Evolutionary conservation across 2,329 filamentous ascomycete species (phyloP).

Genomic region (Neopestalotiopsis rosae): DNA sequence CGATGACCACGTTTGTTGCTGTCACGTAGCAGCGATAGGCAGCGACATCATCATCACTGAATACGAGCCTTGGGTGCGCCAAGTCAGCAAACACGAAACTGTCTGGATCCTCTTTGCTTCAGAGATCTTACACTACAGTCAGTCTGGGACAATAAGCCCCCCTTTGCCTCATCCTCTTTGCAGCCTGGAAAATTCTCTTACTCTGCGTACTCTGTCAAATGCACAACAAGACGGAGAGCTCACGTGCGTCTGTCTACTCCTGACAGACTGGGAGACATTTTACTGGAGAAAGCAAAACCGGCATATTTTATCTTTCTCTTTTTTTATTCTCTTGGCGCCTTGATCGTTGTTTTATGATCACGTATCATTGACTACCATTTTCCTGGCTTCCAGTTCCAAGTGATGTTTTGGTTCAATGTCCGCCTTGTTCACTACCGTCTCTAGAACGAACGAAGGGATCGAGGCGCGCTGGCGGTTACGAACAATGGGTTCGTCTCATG

Average conservation of each 20-base stretch:
- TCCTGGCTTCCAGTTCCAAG: not conserved
- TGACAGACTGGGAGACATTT: too few relatives aligned
- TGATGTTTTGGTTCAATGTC: not conserved
- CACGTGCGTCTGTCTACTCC: too few relatives aligned
- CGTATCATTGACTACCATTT: not conserved
- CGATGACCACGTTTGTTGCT: not conserved
- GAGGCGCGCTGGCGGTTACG: not conserved
- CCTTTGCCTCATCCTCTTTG: too few relatives aligned
- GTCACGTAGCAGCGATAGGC: not conserved
- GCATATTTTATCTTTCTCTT: not conserved
- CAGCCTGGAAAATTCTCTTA: too few relatives aligned
- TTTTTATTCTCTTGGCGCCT: not conserved
- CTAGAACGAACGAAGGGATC: not conserved
- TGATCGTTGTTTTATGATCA: not conserved
- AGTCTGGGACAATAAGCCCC: too few relatives aligned
- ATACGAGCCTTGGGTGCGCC: not conserved
- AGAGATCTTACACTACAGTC: not conserved
- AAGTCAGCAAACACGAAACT: not conserved
- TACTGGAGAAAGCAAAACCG: too few relatives aligned
- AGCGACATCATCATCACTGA: not conserved
- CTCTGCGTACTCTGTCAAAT: too few relatives aligned
- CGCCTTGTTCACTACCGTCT: not conserved
- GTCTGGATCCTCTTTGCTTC: not conserved
- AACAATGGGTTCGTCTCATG: constrained; percentile 15
- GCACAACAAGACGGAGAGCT: too few relatives aligned